Base-by-base conservation (phyloP, 2,329 filamentous ascomycete species). In the Colletotrichum ledebouriae region DNA sequence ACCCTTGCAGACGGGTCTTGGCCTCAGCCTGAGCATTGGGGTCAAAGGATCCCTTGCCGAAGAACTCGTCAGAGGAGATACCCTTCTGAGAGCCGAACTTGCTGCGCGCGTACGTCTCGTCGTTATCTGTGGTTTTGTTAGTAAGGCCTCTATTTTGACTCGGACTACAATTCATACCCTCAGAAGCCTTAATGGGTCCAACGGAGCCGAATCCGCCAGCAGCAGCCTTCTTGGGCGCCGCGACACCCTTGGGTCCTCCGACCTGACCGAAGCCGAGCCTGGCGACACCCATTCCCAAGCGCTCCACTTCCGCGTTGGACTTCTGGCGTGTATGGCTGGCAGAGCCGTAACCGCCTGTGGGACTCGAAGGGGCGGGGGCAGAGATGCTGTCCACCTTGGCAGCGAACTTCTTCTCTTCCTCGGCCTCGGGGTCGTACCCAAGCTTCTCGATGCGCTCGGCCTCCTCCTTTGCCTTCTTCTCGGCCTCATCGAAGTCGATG, bases 61-160 rank as follows among this genome's bases (percentile, higher is more conserved):
- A 99, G 86, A 97, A 99, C 78, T 99, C 96, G 78, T 99, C 96
- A 0, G 94, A 98, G 0, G 94, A 98, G 73, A 99, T 99, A 73
- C 93, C 93, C 85, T 98, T 98, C 79, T 99, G 96, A 49, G 81
- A 82, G 69, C 94, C 95, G 76, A 99, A 99, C 80, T 97, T 97
- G 76, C 88, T 84, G 75, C 93, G 92, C 6, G 94, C 94, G 77
- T 93, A 97, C 76, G 89, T 90, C 75, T 98, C 89, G 62, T 91
- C 90, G 66, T 98, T 94, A 71, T 89, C 89, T 90, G 67, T 25
- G 39, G 22, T 41, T 11, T 3, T 46, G 49, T 57, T 15, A 69
- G 63, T 46, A 11, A 17, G 34, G 29, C 20, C 29, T 37, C 29
- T 12, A 20, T 29, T 17, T 42, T 6, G 11, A 5, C 6, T 39